Conservation (phyloP, 192 early-diverging fungal species). For the Backusella westeae region DNA sequence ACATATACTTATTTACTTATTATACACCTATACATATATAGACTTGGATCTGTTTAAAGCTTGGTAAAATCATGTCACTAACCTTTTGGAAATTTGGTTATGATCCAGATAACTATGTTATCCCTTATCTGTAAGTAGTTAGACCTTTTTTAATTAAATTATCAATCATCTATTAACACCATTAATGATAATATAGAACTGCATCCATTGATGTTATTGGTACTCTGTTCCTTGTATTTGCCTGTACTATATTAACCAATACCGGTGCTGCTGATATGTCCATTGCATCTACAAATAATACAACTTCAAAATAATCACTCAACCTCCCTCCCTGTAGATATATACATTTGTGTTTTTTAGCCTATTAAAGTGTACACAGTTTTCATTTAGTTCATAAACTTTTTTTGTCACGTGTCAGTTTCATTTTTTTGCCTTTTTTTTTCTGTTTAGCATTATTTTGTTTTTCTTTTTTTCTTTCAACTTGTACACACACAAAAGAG, state of each 20-base stretch:
- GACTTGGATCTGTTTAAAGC: constrained; percentile 45
- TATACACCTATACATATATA: constrained; percentile 3
- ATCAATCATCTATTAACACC: constrained; percentile 9
- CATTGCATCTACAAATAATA: not conserved
- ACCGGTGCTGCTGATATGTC: constrained; percentile 17
- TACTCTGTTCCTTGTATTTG: constrained; percentile 53
- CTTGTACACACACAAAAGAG: not conserved
- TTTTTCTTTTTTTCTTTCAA: not conserved
- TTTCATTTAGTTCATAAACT: not conserved
- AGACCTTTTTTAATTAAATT: not conserved
- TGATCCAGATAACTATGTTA: constrained; percentile 72
- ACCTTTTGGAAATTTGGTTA: constrained; percentile 61
- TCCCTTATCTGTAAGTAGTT: constrained; percentile 53
- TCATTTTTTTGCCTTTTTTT: not conserved
- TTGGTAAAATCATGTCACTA: constrained; percentile 52
- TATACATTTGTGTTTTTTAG: not conserved
- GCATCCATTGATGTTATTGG: constrained; percentile 68
- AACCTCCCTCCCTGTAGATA: not conserved
- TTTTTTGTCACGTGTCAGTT: not conserved
- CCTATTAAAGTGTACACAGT: constrained; percentile 1
- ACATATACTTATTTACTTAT: not conserved
- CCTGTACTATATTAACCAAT: constrained; percentile 15
- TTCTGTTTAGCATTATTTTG: not conserved
- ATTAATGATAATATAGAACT: constrained; percentile 46
- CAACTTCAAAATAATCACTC: not conserved